Conservation (phyloP, 2,329 filamentous ascomycete species). For the Beauveria asiatica region DNA sequence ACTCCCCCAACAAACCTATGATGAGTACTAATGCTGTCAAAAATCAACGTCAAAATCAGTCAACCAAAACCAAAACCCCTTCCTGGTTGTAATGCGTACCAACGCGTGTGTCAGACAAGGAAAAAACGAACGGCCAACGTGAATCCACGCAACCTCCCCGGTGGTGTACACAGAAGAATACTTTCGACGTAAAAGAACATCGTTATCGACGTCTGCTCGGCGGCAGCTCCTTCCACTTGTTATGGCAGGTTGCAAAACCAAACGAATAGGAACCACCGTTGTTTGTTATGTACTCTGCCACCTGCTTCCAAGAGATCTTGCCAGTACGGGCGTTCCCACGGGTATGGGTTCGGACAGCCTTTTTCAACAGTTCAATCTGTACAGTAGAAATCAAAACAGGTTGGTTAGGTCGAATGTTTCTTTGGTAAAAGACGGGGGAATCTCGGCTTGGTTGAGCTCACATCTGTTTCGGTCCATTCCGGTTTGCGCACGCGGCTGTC, state of each 20-base stretch:
- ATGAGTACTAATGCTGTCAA: neutral
- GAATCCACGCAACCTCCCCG: neutral
- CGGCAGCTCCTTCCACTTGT: slow-evolving; percentile 43
- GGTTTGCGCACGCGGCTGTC: slow-evolving; percentile 57
- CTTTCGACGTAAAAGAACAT: neutral
- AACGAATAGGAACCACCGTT: slow-evolving; percentile 51
- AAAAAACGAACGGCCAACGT: neutral
- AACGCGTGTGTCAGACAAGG: neutral
- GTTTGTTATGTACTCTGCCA: slow-evolving; percentile 43
- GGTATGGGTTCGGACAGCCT: slow-evolving; percentile 27
- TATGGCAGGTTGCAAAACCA: slow-evolving; percentile 49
- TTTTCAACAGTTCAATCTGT: slow-evolving; percentile 37
- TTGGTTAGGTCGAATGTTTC: neutral
- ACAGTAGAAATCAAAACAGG: neutral
- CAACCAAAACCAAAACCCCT: neutral
- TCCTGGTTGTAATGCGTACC: neutral
- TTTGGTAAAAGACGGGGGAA: neutral
- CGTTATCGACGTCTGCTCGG: neutral
- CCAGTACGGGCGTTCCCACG: slow-evolving; percentile 20
- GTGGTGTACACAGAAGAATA: neutral
- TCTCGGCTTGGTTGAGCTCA: slow-evolving; percentile 34
- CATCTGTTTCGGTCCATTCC: slow-evolving; percentile 54
- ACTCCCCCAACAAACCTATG: neutral
- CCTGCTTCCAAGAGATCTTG: slow-evolving; percentile 48
- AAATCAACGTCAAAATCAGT: neutral